Base-by-base conservation (phyloP, 768 basidiomycete species). In the Infundibulicybe gibba region DNA sequence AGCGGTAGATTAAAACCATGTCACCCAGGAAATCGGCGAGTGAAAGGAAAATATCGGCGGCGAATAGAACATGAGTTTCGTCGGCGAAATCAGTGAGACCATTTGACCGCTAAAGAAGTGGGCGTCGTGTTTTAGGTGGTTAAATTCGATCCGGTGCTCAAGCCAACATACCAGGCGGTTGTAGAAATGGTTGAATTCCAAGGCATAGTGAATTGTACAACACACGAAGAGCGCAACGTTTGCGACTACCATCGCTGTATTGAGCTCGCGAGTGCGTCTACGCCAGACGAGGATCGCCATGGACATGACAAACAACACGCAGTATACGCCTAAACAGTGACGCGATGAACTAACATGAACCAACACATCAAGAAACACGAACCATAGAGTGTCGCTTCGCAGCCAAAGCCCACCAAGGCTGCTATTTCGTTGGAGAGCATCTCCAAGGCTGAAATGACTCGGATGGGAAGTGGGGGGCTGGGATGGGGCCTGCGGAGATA, bases 1-100 rank as follows among this genome's bases (percentile, higher is more conserved):
- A 38, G 17, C 35, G 35, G 17, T 38, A 38, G 14, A 38, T 38
- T 4, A 44, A 17, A 5, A 33, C 31, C 9, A 44, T 19, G 9
- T 44, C 20, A 15, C 31, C 43, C 6, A 44, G 14, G 31, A 35
- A 44, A 21, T 44, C 43, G 15, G 43, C 35, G 32, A 44, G 20
- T 9, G 20, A 25, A 15, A 44, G 19, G 13, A 44, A 17, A 8
- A 32, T 44, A 17, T 44, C 43, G 9, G 43, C 43, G 14, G 15
- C 43, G 17, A 32, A 12, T 3, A 44, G 32, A 5, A 17, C n/a
- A 32, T 12, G 14, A 10, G 25, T 34, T 19, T 44, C 43, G 16
- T 32, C 11, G 14, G 21, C 25, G 13, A 15, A 38, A 19, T 25
- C 16, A 14, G 15, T 5, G 16, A 44, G 32, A 3, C 25, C 25